Percentiles rank a stretch among this genome's conserved stretches.
phyloP scores from a whole-genome alignment of 1,284 basidiomycete genomes.

The Earliella scabrosa region DNA sequence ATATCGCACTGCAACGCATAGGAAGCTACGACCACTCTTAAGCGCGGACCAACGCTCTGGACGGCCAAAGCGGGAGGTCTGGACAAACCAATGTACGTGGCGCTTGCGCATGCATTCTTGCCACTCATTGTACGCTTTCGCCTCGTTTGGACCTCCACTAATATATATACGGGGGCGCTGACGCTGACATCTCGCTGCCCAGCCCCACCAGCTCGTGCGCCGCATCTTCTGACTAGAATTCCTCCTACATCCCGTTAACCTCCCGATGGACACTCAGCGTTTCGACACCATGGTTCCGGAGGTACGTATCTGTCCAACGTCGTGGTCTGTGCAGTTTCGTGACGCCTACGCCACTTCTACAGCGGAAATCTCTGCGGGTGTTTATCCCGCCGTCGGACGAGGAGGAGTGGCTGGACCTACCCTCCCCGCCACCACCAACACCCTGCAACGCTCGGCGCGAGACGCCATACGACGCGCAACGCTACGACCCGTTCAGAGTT shows the following conservation, averaged over 20 bases:
- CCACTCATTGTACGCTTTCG: not conserved
- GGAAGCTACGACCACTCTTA: too few species aligned
- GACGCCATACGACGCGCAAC: constrained; percentile 11
- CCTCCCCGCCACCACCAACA: constrained; percentile 12
- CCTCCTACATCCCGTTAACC: not conserved
- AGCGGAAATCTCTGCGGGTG: constrained; percentile 2
- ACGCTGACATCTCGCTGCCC: not conserved
- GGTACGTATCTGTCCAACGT: not conserved
- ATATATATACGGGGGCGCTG: not conserved
- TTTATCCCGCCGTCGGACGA: constrained; percentile 1
- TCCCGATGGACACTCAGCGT: constrained; percentile 11
- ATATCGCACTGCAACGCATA: too few species aligned
- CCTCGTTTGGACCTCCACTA: not conserved
- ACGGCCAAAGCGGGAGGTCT: not conserved
- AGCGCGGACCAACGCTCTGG: too few species aligned
- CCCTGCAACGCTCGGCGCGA: not conserved
- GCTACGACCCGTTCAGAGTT: constrained; percentile 4
- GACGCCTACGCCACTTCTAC: not conserved
- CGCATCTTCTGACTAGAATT: not conserved
- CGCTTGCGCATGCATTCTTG: not conserved
- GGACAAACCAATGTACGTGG: not conserved
- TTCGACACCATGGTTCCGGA: not conserved
- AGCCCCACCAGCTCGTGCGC: not conserved
- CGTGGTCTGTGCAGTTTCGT: not conserved
- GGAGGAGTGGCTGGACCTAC: constrained; percentile 4